Evolutionary conservation across 345 rosid species (phyloP).

Genomic region (Rhodamnia argentea): DNA sequence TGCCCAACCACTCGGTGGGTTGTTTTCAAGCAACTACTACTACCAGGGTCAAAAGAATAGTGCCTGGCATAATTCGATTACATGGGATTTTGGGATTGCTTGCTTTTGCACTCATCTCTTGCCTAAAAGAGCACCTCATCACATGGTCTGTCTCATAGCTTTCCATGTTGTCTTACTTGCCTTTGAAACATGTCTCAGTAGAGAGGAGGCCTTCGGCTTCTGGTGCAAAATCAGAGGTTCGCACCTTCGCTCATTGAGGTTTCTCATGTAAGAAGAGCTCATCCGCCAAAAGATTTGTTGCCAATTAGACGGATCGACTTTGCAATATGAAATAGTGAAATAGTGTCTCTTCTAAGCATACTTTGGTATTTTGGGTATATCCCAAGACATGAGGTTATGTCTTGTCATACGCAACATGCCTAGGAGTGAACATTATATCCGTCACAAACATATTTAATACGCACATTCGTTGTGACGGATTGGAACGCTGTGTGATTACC

Average conservation of each 20-base stretch:
- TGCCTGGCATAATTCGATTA: background rate
- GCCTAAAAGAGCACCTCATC: background rate
- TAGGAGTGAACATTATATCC: too few relatives aligned
- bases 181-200: background rate
- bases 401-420: background rate
- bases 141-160: background rate
- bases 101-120: background rate
- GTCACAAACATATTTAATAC: too few relatives aligned
- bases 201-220: background rate
- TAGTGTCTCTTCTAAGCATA: background rate
- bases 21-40: background rate
- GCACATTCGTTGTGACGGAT: background rate
- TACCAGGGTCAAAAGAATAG: background rate
- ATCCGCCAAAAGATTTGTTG: background rate
- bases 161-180: slow-evolving; percentile 1
- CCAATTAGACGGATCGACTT: background rate
- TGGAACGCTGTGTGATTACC: background rate
- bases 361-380: background rate
- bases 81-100: background rate
- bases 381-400: background rate
- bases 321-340: background rate
- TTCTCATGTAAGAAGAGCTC: background rate
- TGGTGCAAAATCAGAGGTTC: background rate
- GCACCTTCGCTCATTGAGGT: background rate
- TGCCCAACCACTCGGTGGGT: background rate